Evolutionary conservation across 2,329 filamentous ascomycete genomes (phyloP), one percentile per base, ranked within the genome.

Genomic region (Juglanconis juglandina): DNA sequence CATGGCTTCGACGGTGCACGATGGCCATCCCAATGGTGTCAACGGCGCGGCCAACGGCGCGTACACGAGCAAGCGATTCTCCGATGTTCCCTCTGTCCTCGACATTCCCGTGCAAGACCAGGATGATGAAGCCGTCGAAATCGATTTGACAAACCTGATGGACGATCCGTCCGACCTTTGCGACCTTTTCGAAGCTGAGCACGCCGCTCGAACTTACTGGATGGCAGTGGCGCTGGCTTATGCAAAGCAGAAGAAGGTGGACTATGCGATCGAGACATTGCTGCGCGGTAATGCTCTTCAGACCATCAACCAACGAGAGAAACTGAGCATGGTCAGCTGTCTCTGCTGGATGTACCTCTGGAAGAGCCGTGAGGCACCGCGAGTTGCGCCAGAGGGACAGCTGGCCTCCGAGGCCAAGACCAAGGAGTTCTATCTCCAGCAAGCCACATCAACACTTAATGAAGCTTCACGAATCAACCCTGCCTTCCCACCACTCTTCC

Each of bases 221-320:
- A 94, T 99, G 81, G 94, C 92, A n/a, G 95, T 98, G 66, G 91
- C 96, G 47, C 82, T 98, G 61, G 94, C 94, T 52, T 99, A 99
- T 71, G 94, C 95, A 46, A 99, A 98, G 78, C 92, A 96, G 77
- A 88, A 89, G 71, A 96, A 96, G 77, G 86, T 95, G 64, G 93
- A 97, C 71, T 90, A 95, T 77, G 86, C 86, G 60, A 88, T 89
- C 68, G 86, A 89, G 73, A 87, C 88, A 79, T 78, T 89, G 66
- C 86, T 87, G 53, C 89, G 91, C 69, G 92, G 91, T 53, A 82
- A 84, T 63, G 91, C 90, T 64, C 82, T 86, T 67, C 86, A 92
- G 68, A 82, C 81, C 59, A 87, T 86, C 68, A 88, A 86, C 64
- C 84, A 87, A 47, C 89, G 93, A 66, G 93, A 97, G 77, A 90